Evolutionary conservation across 768 basidiomycete genomes (phyloP).

Genomic region (Termitomyces sp.): DNA sequence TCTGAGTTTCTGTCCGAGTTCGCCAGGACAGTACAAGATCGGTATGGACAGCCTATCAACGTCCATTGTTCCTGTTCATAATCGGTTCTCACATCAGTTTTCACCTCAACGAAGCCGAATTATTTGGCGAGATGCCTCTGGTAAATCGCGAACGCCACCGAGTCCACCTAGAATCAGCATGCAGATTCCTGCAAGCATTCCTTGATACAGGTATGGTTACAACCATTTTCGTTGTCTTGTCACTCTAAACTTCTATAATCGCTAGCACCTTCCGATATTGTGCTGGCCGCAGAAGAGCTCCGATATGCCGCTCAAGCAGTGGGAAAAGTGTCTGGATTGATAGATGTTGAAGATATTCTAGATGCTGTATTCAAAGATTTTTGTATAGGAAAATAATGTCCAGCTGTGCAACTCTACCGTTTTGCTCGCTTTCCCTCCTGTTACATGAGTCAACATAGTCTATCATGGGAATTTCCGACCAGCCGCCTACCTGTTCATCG

Average conservation of each 20-base stretch:
- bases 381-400: constrained; percentile 70
- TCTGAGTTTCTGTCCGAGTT: constrained; percentile 57
- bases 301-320: constrained; percentile 81
- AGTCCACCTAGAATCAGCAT: constrained; percentile 64
- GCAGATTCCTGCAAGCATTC: constrained; percentile 59
- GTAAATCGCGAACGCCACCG: constrained; percentile 81
- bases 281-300: constrained; percentile 81
- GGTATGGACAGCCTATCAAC: constrained; percentile 28
- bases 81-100: constrained; percentile 16
- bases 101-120: constrained; percentile 17
- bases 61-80: background rate
- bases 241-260: background rate
- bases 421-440: constrained; percentile 16
- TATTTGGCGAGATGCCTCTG: constrained; percentile 45
- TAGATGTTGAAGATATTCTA: constrained; percentile 80
- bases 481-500: constrained; percentile 18
- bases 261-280: constrained; percentile 63
- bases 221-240: background rate
- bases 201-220: constrained; percentile 26
- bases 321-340: constrained; percentile 77
- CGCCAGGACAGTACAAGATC: constrained; percentile 40
- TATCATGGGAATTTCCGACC: background rate
- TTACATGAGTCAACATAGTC: background rate
- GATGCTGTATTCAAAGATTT: constrained; percentile 83
- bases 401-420: constrained; percentile 1